These are phyloP conservation scores for Cladorrhinum samala DNA, from an alignment of 495 filamentous ascomycete species.

Conservation along the genomic window DNA sequence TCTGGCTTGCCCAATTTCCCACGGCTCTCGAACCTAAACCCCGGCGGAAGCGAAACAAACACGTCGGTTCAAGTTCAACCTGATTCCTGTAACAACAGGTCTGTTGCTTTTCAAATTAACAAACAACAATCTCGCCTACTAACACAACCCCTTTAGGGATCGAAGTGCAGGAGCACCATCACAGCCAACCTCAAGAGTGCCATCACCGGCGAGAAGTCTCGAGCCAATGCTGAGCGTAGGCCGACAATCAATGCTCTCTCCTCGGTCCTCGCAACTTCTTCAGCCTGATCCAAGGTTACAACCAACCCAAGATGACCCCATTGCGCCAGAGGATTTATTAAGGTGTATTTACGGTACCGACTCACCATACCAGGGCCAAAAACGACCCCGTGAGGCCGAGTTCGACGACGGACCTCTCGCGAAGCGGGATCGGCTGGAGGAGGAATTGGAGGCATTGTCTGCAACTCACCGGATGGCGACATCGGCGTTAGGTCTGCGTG, in stretches of 20 bases:
- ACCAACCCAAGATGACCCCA: no score
- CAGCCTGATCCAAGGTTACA: no score
- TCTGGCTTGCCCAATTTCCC: neutral
- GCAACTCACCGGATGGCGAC: neutral
- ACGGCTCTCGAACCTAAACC: conserved; percentile 9
- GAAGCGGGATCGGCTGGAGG: conserved; percentile 26
- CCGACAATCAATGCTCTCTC: conserved; percentile 16
- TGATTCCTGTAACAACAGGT: conserved; percentile 23
- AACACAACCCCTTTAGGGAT: conserved; percentile 1
- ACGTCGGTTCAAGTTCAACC: conserved; percentile 25
- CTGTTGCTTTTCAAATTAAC: neutral
- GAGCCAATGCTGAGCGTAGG: conserved; percentile 10
- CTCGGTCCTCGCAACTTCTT: conserved; percentile 5
- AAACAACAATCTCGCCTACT: neutral
- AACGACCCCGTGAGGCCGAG: conserved; percentile 21
- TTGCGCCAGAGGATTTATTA: conserved; percentile 16
- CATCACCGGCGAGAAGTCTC: conserved; percentile 7
- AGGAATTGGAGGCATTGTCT: conserved; percentile 21
- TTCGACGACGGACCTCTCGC: conserved; percentile 14
- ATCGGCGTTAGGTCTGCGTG: neutral
- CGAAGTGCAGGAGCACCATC: conserved; percentile 1
- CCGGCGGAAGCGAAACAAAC: conserved; percentile 19
- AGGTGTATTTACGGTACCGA: conserved; percentile 17
- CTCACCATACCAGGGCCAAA: conserved; percentile 10
- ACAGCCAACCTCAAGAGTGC: conserved; percentile 7